A percentile compares a stretch with the other conserved stretches of the same genome.
phyloP scores from a whole-genome alignment of 441 rosid species.

The Gossypium lobatum region DNA sequence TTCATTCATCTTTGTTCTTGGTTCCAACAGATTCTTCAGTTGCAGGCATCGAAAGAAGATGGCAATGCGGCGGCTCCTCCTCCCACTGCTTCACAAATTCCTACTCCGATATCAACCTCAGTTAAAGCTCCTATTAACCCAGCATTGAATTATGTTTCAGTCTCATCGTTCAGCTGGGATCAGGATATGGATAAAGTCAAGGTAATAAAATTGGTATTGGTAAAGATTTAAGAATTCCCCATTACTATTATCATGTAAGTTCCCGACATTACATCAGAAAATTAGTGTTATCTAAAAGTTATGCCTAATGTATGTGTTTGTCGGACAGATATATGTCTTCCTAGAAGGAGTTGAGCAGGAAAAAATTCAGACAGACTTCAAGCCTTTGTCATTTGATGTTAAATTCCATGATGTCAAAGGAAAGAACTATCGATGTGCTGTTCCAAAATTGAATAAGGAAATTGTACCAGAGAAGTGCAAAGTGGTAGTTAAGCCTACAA shows the following conservation, averaged over 20 bases:
- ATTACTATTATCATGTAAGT: background rate
- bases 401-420: conserved; percentile 78
- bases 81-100: conserved; percentile 25
- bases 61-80: conserved; percentile 12
- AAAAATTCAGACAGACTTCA: conserved; percentile 61
- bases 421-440: conserved; percentile 66
- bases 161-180: conserved; percentile 87
- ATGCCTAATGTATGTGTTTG: background rate
- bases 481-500: conserved; percentile 65
- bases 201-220: conserved; percentile 31
- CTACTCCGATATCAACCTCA: conserved; percentile 38
- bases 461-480: conserved; percentile 75
- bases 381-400: conserved; percentile 52
- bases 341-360: conserved; percentile 72
- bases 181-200: conserved; percentile 89
- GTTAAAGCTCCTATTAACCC: conserved; percentile 34
- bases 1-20: too few relatives aligned
- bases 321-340: conserved; percentile 55
- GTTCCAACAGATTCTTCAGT: background rate
- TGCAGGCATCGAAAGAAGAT: conserved; percentile 39
- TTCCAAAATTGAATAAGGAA: conserved; percentile 67
- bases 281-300: background rate
- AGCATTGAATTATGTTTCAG: conserved; percentile 36
- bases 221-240: background rate
- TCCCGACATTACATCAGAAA: too few relatives aligned